Evolutionary conservation across 495 filamentous ascomycete genomes (phyloP), one percentile per base, ranked within the genome.

Genomic region (Talaromyces liani): DNA sequence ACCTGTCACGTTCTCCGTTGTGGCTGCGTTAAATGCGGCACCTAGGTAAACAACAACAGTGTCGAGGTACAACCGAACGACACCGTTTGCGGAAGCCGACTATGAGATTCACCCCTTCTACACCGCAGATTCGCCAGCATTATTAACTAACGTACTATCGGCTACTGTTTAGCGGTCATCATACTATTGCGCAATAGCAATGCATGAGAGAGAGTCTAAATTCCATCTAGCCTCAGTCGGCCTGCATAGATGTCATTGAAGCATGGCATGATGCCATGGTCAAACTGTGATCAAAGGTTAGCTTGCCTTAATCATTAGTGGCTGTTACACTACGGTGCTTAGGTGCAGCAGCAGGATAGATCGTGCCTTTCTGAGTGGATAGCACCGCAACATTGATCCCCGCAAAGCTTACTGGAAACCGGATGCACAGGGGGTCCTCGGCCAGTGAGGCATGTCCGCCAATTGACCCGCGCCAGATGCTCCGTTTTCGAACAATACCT

Each of bases 401-500:
- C 53, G 53, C 53, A 56, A 29, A 29, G 53, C 53, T 56, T 56
- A 56, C 53, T 6, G n/a, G 6, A 49, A 49, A 20, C 45, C 45
- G 45, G 45, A 49, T n/a, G 45, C 18, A 49, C 45, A 49, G n/a
- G 41, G 41, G 41, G 16, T 47, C n/a, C 16, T 47, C n/a, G 10
- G 51, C 51, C 51, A 20, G 4, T 58, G 12, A 58, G 56, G 12
- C 27, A 9, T 58, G 31, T 58, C 29, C 29, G 31, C 56, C 56
- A 58, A 58, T 58, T 29, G 56, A 33, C 56, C 56, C 56, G 20
- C 27, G 27, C 7, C 31, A 18, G 56, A 29, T 36, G 31, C 56
- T 58, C 56, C 56, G 56, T 58, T 58, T 58, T 58, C 56, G 31
- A 58, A 33, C 56, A 34, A 22, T 56, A 22, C 56, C 56, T 58